Base-by-base conservation (phyloP, 164 flowering plant species). In the Dillenia suffruticosa region DNA sequence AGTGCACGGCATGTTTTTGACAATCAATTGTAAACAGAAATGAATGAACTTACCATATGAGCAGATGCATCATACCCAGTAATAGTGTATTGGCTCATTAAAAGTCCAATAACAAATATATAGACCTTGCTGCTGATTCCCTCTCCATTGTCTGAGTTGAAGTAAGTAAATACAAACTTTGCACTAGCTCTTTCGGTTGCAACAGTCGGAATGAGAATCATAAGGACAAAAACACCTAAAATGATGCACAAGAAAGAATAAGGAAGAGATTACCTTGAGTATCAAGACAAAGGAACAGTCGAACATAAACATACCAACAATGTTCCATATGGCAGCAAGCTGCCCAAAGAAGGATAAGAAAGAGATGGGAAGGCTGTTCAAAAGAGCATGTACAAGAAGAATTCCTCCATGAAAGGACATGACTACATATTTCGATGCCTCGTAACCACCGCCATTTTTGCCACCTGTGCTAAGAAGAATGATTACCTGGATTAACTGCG, bases 11-110 rank as follows among this genome's bases (percentile, higher is more conserved):
- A 32, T 32, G 40, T 32, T 32, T 32, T 32, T 5, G 7, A 32
- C 40, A 5, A 32, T 32, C 40, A 4, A 32, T 32, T 32, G 40
- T 32, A 32, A n/a, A 46, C 14, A 40, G 14, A 44, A 48, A 24
- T 57, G 19, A 40, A 12, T 58, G 40, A 51, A 71, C 84, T 66
- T 65, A 91, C 97, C 98, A 94, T 87, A 68, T 94, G 92, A 46
- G 96, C 98, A 69, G 98, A 91, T 40, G 98, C 97, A 82, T 94
- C 98, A 75, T 89, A 94, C 2, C 98, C 98, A 24, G 93, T 73
- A 3, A 94, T 79, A 9, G 97, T 94, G 66, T 89, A 94, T 72
- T 94, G 98, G 72, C 95, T 91, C 95, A 91, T 87, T 22, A 91
- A 76, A 64, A 91, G 96, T 47, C 98, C 98, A 56, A 94, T 71